A percentile compares a stretch with the other conserved stretches of the same genome.
Conservation (phyloP, 139 green algal genomes). For the Chlamydomonas incerta region DNA sequence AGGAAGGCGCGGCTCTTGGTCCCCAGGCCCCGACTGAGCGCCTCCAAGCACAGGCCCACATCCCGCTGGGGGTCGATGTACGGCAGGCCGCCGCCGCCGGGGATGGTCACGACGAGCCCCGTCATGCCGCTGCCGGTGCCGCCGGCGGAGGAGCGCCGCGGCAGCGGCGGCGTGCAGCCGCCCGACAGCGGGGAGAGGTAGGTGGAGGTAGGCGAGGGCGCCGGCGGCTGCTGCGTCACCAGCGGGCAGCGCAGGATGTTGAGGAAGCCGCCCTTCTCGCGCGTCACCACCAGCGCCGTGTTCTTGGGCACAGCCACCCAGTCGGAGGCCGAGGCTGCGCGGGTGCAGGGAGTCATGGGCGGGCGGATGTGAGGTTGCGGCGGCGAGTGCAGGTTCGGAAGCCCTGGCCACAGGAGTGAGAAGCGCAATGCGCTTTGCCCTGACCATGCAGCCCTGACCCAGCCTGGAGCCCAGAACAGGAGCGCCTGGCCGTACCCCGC, state of each 20-base stretch:
- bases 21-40: slow-evolving; percentile 61
- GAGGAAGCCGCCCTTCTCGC: slow-evolving; percentile 85
- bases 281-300: slow-evolving; percentile 81
- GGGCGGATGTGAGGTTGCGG: no score
- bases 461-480: no score
- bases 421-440: no score
- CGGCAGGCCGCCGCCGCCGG: neutral
- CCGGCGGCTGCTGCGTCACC: neutral
- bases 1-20: slow-evolving; percentile 62
- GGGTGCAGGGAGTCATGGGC: no score
- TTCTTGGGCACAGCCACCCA: slow-evolving; percentile 92
- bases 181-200: neutral
- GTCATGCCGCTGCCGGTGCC: neutral
- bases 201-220: neutral
- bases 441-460: no score
- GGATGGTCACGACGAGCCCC: neutral
- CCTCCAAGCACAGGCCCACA: slow-evolving; percentile 75
- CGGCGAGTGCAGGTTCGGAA: no score
- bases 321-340: slow-evolving; percentile 73
- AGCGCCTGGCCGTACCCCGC: neutral
- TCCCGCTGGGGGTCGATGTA: slow-evolving; percentile 26
- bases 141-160: neutral
- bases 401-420: no score
- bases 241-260: slow-evolving; percentile 80
- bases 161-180: neutral